Conservation (phyloP, 176 grass and related monocot genomes). For the Cymbopogon citratus region DNA sequence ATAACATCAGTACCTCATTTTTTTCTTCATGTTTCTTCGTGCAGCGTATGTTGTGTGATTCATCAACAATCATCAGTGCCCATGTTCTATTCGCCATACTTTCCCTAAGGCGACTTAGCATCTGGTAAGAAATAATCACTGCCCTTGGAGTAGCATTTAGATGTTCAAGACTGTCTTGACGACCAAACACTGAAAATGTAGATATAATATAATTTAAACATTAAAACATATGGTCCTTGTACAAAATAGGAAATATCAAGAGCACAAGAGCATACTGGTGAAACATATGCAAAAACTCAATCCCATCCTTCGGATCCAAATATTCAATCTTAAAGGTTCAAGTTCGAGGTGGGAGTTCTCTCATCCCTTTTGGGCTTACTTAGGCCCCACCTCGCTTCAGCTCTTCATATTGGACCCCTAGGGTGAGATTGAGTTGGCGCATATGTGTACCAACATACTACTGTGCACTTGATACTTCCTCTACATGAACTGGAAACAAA, state of each 20-base stretch:
- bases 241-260: neutral
- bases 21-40: conserved; percentile 57
- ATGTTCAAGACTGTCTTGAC: conserved; percentile 74
- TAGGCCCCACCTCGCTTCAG: neutral
- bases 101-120: conserved; percentile 67
- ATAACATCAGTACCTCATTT: conserved; percentile 48
- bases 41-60: conserved; percentile 97
- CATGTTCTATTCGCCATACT: conserved; percentile 67
- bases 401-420: neutral
- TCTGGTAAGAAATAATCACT: conserved; percentile 86
- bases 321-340: neutral
- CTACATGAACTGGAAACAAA: conserved; percentile 1
- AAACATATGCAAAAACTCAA: neutral
- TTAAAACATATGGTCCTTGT: neutral
- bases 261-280: neutral
- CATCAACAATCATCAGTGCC: conserved; percentile 92
- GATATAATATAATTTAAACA: conserved; percentile 30
- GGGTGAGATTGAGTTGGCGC: neutral
- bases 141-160: conserved; percentile 61
- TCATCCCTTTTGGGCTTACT: neutral
- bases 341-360: neutral
- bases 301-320: neutral
- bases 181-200: conserved; percentile 75
- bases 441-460: neutral
- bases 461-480: neutral